These are phyloP conservation scores for Irpex lacteus DNA, from an alignment of 1,284 basidiomycete genomes.

Conservation along the genomic window DNA sequence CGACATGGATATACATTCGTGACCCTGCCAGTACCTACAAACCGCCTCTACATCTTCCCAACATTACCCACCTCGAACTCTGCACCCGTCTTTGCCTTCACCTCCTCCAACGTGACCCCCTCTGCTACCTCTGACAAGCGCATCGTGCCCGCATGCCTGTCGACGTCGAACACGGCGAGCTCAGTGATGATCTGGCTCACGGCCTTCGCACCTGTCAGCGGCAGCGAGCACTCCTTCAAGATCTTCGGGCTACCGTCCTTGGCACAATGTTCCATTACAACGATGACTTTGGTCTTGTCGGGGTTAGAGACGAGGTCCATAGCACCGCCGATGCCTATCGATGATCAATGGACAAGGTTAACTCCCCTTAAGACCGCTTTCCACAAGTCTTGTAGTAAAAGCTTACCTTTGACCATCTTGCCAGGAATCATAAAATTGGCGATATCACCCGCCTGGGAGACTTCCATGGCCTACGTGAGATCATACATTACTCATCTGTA, in stretches of 20 bases:
- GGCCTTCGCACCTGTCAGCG: slow-evolving; percentile 84
- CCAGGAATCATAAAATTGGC: slow-evolving; percentile 99
- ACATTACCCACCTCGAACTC: slow-evolving; percentile 60
- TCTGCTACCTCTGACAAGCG: slow-evolving; percentile 81
- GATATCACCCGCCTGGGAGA: slow-evolving; percentile 89
- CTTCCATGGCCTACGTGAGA: slow-evolving; percentile 81
- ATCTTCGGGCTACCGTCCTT: slow-evolving; percentile 93
- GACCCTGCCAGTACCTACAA: background rate
- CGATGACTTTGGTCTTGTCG: slow-evolving; percentile 88
- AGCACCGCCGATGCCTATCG: slow-evolving; percentile 86
- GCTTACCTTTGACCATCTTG: slow-evolving; percentile 81
- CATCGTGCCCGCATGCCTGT: slow-evolving; percentile 72
- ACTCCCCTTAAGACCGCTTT: background rate
- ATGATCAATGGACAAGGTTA: background rate
- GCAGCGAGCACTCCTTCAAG: slow-evolving; percentile 78
- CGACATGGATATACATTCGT: background rate
- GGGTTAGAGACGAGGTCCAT: slow-evolving; percentile 98
- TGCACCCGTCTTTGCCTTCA: slow-evolving; percentile 85
- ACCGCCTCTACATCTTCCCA: slow-evolving; percentile 21
- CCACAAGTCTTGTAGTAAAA: background rate
- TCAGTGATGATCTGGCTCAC: slow-evolving; percentile 95
- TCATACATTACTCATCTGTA: background rate
- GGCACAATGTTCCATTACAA: slow-evolving; percentile 87
- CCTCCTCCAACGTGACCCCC: slow-evolving; percentile 82
- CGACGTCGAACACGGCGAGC: slow-evolving; percentile 89